A percentile compares a stretch with the other conserved stretches of the same genome.
These are phyloP conservation scores for Talaromyces trachyspermus DNA, from an alignment of 495 filamentous ascomycete species.

Conservation along the genomic window DNA sequence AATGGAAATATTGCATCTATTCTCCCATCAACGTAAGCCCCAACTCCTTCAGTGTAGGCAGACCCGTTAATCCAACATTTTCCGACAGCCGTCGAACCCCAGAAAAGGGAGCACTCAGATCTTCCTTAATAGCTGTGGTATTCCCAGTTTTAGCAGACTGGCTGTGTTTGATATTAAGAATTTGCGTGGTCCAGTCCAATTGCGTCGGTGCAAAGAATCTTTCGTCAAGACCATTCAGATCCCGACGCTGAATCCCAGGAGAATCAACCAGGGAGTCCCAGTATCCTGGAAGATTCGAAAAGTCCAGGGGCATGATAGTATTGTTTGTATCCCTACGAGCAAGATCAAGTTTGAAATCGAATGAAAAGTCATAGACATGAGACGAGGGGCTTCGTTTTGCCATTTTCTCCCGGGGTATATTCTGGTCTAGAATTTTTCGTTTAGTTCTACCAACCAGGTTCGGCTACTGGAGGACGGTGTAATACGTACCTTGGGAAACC, in stretches of 20 bases:
- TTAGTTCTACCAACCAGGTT: neutral
- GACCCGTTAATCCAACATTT: neutral
- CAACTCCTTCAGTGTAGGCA: neutral
- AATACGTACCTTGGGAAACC: neutral
- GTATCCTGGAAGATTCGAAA: slow-evolving; percentile 26
- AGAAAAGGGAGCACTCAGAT: neutral
- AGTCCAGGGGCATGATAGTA: slow-evolving; percentile 28
- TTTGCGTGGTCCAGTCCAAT: neutral
- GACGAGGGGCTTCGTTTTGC: neutral
- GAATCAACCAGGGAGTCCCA: slow-evolving; percentile 25
- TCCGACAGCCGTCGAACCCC: neutral
- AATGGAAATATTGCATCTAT: neutral
- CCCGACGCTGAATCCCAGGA: slow-evolving; percentile 2
- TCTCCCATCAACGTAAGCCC: neutral
- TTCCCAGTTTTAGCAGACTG: neutral
- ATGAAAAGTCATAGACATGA: slow-evolving; percentile 22
- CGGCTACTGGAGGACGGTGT: neutral
- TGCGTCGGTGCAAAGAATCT: neutral
- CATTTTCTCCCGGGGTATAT: neutral
- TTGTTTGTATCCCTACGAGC: slow-evolving; percentile 25
- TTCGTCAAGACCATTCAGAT: neutral
- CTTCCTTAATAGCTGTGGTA: neutral
- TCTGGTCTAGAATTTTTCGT: neutral
- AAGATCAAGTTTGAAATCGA: slow-evolving; percentile 26
- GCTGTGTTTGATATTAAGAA: neutral